Evolutionary conservation across 78 protist genomes (phyloP).

Genomic region (Isochrysis galbana): DNA sequence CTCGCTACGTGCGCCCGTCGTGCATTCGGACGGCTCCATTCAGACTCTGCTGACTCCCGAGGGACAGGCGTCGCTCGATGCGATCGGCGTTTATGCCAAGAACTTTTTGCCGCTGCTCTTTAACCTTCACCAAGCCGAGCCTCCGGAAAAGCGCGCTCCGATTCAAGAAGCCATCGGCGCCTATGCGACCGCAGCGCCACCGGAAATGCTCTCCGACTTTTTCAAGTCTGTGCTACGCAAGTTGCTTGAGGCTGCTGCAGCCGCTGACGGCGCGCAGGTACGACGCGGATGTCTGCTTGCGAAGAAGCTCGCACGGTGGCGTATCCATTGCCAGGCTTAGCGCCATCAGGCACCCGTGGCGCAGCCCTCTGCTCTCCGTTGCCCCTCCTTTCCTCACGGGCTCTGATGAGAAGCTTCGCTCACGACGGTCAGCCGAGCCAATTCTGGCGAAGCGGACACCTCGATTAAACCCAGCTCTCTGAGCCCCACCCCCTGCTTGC

Average conservation of each 20-base stretch:
- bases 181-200: not conserved
- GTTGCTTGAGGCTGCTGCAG: not conserved
- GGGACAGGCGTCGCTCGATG: not conserved
- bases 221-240: not conserved
- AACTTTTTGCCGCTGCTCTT: not conserved
- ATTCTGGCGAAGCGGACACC: too few relatives aligned
- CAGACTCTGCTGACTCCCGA: not conserved
- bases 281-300: not conserved
- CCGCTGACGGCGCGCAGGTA: not conserved
- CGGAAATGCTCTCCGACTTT: not conserved
- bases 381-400: too few relatives aligned
- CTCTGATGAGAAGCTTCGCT: too few relatives aligned
- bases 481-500: too few relatives aligned
- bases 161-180: not conserved
- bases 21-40: not conserved
- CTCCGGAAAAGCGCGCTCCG: not conserved
- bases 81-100: not conserved
- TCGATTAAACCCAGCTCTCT: too few relatives aligned
- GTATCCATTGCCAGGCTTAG: too few relatives aligned
- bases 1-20: not conserved
- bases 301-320: too few relatives aligned
- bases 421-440: too few relatives aligned
- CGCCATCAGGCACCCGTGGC: too few relatives aligned
- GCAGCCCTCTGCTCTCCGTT: too few relatives aligned
- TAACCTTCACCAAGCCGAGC: not conserved